Percentiles rank a stretch among this genome's conserved stretches.
phyloP scores from a whole-genome alignment of 805 yeast species.

The Lachancea sp. region DNA sequence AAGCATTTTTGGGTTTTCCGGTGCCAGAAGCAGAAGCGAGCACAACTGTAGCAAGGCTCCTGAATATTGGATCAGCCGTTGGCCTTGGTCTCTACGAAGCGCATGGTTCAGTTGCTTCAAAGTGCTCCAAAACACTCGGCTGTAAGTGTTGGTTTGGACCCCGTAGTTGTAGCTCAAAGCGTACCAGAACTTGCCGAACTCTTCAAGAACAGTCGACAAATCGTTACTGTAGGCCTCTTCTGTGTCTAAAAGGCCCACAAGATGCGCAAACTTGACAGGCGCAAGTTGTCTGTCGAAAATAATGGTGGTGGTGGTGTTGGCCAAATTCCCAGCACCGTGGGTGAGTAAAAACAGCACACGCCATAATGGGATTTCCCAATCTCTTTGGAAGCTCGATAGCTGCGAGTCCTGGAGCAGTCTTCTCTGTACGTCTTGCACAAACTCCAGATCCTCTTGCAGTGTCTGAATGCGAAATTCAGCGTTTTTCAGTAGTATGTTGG shows the following conservation, averaged over 20 bases:
- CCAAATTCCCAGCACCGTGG: background rate
- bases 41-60: conserved; percentile 10
- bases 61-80: conserved; percentile 1
- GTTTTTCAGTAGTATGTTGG: conserved; percentile 10
- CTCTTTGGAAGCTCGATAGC: background rate
- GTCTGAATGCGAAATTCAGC: conserved; percentile 3
- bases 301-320: background rate
- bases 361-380: conserved; percentile 8
- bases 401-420: conserved; percentile 5
- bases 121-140: conserved; percentile 6
- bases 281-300: conserved; percentile 6
- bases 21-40: conserved; percentile 9
- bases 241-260: conserved; percentile 1
- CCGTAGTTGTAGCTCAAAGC: conserved; percentile 13
- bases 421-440: conserved; percentile 6
- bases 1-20: conserved; percentile 4
- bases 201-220: conserved; percentile 4
- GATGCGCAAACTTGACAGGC: conserved; percentile 2
- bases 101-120: conserved; percentile 5
- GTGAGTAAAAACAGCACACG: conserved; percentile 11
- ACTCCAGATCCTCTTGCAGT: background rate
- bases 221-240: background rate
- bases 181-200: conserved; percentile 14
- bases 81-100: conserved; percentile 4
- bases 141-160: background rate